Base-by-base conservation (phyloP, 345 rosid genomes). In the Noccaea bulbosa region DNA sequence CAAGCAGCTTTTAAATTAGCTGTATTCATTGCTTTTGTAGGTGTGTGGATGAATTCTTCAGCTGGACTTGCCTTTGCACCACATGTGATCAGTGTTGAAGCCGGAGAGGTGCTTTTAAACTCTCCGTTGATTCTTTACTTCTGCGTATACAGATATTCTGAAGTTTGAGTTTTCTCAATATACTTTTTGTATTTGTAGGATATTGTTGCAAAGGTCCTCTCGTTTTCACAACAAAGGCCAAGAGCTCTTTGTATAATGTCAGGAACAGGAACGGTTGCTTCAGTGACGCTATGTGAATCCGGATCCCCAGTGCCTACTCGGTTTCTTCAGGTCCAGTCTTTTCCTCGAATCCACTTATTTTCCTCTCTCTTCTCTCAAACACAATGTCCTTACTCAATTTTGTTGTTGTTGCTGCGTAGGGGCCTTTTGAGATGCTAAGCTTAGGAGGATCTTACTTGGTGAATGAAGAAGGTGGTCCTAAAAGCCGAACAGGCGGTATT, bases 51-150 rank as follows among this genome's bases (percentile, higher is more conserved):
- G 96, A 89, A 89, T 70, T 77, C 45, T 78, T 87, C 98, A 3
- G 98, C 98, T 41, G 98, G 98, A 57, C 24, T 61, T 71, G 98
- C 97, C 35, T 93, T 91, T 81, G 73, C 98, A 27, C 91, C 97
- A 0, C 96, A 93, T 82, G 90, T 91, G 69, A 78, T 93, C 76
- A 72, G 61, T n/a, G 79, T 91, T 50, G 88, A 78, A 79, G 81
- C 76, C 16, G 97, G 97, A 70, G 98, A 91, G 88, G 98, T 91
- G 79, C 57, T 20, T 38, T 41, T 0, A 43, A 6, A 6, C 39
- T 44, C 47, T 20, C 44, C 43, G 7, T 35, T 46, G 57, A 37
- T 27, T 51, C 45, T 17, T 17, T 57, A 10, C 8, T 20, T 34
- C 46, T 22, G 58, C 34, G 16, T 48, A 49, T 45, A 46, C 32